Conservation (phyloP, 225 moss, liverwort and hornwort genomes). For the Straminergon stramineum region DNA sequence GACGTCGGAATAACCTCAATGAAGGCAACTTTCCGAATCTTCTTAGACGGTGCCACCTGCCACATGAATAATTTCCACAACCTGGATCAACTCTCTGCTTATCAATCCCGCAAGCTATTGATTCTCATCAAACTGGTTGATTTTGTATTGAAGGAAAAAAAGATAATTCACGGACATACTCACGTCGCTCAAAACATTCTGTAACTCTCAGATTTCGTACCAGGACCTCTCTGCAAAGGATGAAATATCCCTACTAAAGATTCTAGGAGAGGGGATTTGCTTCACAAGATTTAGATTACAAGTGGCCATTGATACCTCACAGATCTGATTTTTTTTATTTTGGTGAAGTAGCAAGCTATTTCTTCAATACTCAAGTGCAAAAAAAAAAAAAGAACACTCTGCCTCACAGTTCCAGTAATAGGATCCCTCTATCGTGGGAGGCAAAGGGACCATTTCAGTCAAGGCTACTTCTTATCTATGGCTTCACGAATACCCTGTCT, state of each 20-base stretch:
- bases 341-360: not conserved
- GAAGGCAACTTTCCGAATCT: slow-evolving; percentile 33
- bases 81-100: not conserved
- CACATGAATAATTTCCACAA: not conserved
- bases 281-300: not conserved
- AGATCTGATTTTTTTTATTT: not conserved
- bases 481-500: not conserved
- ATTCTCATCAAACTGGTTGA: not conserved
- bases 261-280: not conserved
- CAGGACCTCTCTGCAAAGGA: not conserved
- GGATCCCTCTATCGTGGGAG: no score
- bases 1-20: slow-evolving; percentile 29
- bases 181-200: not conserved
- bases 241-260: not conserved
- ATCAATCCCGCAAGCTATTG: not conserved
- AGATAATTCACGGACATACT: not conserved
- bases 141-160: not conserved
- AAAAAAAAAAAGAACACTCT: not conserved
- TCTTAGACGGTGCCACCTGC: slow-evolving; percentile 41
- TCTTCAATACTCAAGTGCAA: not conserved
- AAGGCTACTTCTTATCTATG: not conserved
- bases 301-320: not conserved
- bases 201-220: not conserved
- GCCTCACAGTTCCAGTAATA: not conserved
- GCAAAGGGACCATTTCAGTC: not conserved